Conservation (phyloP, 2,329 filamentous ascomycete species). For the Epichloe gansuensis region DNA sequence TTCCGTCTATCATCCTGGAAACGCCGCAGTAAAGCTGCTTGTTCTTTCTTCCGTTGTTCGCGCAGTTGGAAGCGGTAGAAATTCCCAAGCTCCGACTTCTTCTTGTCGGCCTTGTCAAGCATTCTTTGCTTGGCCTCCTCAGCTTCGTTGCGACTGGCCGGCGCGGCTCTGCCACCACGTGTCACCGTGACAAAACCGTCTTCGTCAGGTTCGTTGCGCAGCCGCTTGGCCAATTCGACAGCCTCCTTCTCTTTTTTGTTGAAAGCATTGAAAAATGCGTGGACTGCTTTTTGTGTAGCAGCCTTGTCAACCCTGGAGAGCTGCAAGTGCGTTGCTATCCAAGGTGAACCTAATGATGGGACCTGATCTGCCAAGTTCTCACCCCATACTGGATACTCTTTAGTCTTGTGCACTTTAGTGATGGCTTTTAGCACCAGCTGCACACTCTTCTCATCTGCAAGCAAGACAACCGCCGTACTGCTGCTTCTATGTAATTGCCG, state of each 20-base stretch:
- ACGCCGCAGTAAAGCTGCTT: slow-evolving; percentile 51
- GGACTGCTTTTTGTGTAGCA: slow-evolving; percentile 59
- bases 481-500: slow-evolving; percentile 59
- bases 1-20: slow-evolving; percentile 67
- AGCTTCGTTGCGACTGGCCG: slow-evolving; percentile 60
- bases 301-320: slow-evolving; percentile 57
- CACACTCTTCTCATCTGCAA: slow-evolving; percentile 72
- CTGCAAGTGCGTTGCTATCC: slow-evolving; percentile 53
- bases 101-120: slow-evolving; percentile 49
- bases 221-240: slow-evolving; percentile 45
- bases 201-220: slow-evolving; percentile 73
- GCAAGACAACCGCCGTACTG: slow-evolving; percentile 64
- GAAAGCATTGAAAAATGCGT: slow-evolving; percentile 79
- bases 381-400: slow-evolving; percentile 56
- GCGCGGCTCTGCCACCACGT: slow-evolving; percentile 60
- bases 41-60: slow-evolving; percentile 64
- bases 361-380: slow-evolving; percentile 43
- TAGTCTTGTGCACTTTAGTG: slow-evolving; percentile 46
- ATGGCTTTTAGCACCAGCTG: slow-evolving; percentile 66
- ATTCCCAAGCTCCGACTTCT: slow-evolving; percentile 51
- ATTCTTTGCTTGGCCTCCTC: slow-evolving; percentile 45
- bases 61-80: slow-evolving; percentile 79
- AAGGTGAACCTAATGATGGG: slow-evolving; percentile 42
- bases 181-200: slow-evolving; percentile 93
- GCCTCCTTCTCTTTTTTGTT: slow-evolving; percentile 55